Percentiles rank a stretch among this genome's conserved stretches.
phyloP scores from a whole-genome alignment of 208 protist genomes.

The Trypanosomatidae sp. region DNA sequence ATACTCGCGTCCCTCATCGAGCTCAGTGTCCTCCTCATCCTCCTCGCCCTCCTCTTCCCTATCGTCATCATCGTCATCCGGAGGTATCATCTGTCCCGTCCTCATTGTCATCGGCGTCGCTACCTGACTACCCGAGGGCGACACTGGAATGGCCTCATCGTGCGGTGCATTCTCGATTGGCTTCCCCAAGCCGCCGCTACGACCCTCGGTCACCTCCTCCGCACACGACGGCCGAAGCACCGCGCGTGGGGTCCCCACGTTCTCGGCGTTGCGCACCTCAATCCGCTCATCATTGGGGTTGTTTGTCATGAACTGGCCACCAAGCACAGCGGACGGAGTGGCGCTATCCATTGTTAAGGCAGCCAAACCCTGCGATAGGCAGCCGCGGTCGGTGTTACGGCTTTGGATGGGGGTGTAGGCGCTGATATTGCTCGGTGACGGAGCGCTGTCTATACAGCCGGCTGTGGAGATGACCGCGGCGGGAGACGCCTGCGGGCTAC shows the following conservation, averaged over 20 bases:
- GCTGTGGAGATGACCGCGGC: background rate
- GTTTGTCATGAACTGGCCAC: slow-evolving; percentile 60
- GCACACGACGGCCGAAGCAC: slow-evolving; percentile 11
- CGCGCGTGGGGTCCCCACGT: slow-evolving; percentile 52
- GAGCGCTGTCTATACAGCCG: background rate
- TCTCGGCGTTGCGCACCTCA: slow-evolving; percentile 54
- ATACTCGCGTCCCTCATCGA: slow-evolving; percentile 27
- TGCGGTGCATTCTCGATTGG: slow-evolving; percentile 62
- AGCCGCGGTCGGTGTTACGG: background rate
- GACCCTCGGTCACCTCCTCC: slow-evolving; percentile 12
- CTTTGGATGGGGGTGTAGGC: background rate
- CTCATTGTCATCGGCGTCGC: slow-evolving; percentile 31
- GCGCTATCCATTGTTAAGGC: slow-evolving; percentile 2
- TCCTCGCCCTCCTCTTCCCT: slow-evolving; percentile 31
- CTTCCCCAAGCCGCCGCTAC: slow-evolving; percentile 16
- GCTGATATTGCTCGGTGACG: slow-evolving; percentile 5
- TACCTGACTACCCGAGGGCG: slow-evolving; percentile 21
- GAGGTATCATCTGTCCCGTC: slow-evolving; percentile 11
- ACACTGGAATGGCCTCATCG: slow-evolving; percentile 61
- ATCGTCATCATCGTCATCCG: slow-evolving; percentile 28
- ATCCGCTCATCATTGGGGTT: slow-evolving; percentile 90
- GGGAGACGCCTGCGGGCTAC: background rate
- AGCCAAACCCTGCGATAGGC: slow-evolving; percentile 5
- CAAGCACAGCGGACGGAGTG: slow-evolving; percentile 13
- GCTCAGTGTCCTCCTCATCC: slow-evolving; percentile 45